Conservation (phyloP, 140 eudicot genomes). For the Erigeron philadelphicus region DNA sequence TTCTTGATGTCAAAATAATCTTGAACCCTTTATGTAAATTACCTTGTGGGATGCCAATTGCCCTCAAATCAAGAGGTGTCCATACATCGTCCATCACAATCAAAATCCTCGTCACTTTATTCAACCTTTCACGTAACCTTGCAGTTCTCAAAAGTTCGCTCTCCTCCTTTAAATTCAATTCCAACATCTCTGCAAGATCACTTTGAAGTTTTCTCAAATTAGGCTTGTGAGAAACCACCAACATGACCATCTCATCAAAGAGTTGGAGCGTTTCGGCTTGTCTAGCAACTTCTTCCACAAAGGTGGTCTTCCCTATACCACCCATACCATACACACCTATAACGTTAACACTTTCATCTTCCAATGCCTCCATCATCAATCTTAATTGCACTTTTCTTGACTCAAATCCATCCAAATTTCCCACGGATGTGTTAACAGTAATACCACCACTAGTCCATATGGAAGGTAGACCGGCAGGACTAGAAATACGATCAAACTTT, state of each 20-base stretch:
- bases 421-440: conserved; percentile 4
- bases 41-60: conserved; percentile 40
- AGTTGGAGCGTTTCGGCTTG: conserved; percentile 31
- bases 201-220: conserved; percentile 41
- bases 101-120: conserved; percentile 35
- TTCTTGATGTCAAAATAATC: conserved; percentile 42
- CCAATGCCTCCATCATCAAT: conserved; percentile 37
- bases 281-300: conserved; percentile 36
- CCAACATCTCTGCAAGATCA: conserved; percentile 46
- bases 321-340: conserved; percentile 55
- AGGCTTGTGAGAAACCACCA: conserved; percentile 39
- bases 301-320: conserved; percentile 46
- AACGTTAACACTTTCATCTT: conserved; percentile 33
- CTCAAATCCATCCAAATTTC: conserved; percentile 38
- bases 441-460: conserved; percentile 25
- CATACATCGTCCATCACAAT: conserved; percentile 45
- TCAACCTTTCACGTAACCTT: conserved; percentile 36
- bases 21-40: conserved; percentile 35
- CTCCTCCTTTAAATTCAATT: conserved; percentile 38
- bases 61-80: conserved; percentile 34
- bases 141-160: conserved; percentile 35
- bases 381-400: conserved; percentile 30
- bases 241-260: conserved; percentile 41
- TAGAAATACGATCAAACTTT: conserved; percentile 33
- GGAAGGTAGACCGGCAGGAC: conserved; percentile 33